Evolutionary conservation across 306 rosid genomes (phyloP).

Genomic region (Nissolia schottii): DNA sequence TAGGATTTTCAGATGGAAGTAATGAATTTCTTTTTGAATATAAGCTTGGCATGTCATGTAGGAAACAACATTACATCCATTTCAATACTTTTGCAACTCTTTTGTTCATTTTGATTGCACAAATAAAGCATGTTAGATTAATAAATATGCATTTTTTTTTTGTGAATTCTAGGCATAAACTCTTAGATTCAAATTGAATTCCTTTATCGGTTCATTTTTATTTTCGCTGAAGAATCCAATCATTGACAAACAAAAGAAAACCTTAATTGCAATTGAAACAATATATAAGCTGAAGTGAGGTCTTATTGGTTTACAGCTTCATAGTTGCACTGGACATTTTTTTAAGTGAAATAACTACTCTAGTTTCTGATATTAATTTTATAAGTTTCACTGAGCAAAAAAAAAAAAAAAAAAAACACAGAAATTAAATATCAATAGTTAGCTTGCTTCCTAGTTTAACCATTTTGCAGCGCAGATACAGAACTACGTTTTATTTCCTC

Average conservation of each 20-base stretch:
- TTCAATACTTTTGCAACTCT: background rate
- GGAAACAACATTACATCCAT: background rate
- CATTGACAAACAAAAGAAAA: background rate
- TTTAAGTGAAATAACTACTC: background rate
- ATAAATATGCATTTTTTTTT: background rate
- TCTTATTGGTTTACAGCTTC: background rate
- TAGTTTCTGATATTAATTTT: background rate
- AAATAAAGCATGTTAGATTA: background rate
- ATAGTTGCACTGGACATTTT: background rate
- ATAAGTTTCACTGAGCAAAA: background rate
- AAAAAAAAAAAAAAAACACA: too few relatives aligned
- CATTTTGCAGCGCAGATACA: constrained; percentile 18
- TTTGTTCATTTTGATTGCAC: background rate
- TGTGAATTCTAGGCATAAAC: background rate
- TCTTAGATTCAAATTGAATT: background rate
- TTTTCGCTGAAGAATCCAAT: background rate
- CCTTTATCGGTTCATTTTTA: background rate
- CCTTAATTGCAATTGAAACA: background rate
- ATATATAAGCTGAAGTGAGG: background rate
- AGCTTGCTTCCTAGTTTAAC: background rate
- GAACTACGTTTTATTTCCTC: constrained; percentile 27
- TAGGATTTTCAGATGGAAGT: background rate
- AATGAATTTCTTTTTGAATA: background rate
- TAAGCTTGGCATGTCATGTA: background rate
- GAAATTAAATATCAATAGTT: background rate